These are phyloP conservation scores for Cryphonectria carpinicola DNA, from an alignment of 2,329 filamentous ascomycete species.

Conservation along the genomic window DNA sequence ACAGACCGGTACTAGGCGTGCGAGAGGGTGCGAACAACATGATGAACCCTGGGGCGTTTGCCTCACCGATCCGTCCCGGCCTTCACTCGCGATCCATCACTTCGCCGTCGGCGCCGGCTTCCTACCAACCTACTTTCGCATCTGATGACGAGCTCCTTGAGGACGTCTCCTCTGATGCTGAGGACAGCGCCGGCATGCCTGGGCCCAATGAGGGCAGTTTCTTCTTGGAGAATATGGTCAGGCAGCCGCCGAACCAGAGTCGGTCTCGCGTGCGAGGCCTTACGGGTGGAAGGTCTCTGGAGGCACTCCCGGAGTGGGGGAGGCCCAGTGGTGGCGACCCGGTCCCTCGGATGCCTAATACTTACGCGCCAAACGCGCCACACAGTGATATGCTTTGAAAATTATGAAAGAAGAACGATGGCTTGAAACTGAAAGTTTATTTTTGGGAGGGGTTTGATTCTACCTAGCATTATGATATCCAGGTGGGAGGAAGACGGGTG, in stretches of 20 bases:
- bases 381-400: constrained; percentile 43
- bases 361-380: constrained; percentile 36
- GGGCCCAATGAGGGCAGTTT: constrained; percentile 52
- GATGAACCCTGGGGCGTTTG: constrained; percentile 66
- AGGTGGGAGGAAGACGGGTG: not conserved
- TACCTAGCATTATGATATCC: not conserved
- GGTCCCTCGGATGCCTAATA: constrained; percentile 46
- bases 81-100: constrained; percentile 85
- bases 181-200: constrained; percentile 52
- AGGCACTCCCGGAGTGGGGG: constrained; percentile 28
- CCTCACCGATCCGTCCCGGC: constrained; percentile 58
- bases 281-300: constrained; percentile 57
- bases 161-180: constrained; percentile 79
- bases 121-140: constrained; percentile 60
- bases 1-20: constrained; percentile 58
- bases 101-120: constrained; percentile 68
- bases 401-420: not conserved
- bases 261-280: constrained; percentile 64
- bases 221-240: constrained; percentile 65
- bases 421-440: not conserved
- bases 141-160: constrained; percentile 78
- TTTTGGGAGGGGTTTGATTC: not conserved
- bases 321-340: constrained; percentile 40
- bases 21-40: constrained; percentile 64
- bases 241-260: constrained; percentile 60